These are phyloP conservation scores for Calocybe gambosa DNA, from an alignment of 1,284 basidiomycete species.

Conservation along the genomic window DNA sequence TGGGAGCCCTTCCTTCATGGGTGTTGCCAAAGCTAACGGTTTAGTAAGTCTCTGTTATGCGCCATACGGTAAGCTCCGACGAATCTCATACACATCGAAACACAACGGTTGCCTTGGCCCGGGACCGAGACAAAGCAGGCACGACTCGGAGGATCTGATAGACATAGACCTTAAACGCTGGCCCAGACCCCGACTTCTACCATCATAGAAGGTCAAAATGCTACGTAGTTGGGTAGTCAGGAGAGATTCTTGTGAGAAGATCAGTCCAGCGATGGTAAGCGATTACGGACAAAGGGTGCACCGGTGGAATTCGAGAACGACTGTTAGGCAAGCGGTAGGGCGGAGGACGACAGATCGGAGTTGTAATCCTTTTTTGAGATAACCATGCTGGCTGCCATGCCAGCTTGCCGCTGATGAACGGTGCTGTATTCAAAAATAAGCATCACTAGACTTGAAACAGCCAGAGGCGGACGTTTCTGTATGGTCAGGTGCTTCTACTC, in stretches of 20 bases:
- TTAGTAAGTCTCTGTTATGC: conserved; percentile 1
- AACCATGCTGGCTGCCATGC: not conserved
- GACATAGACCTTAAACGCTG: not conserved
- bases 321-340: conserved; percentile 1
- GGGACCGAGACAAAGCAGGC: not conserved
- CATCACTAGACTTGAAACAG: not conserved
- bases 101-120: not conserved
- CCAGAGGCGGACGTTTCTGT: not conserved
- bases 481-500: not conserved
- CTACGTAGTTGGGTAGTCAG: not conserved
- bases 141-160: not conserved
- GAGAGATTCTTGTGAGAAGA: conserved; percentile 7
- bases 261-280: not conserved
- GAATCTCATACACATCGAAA: not conserved
- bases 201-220: not conserved
- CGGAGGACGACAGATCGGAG: conserved; percentile 5
- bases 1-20: not conserved
- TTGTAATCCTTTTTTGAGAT: not conserved
- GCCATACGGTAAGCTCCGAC: conserved; percentile 4
- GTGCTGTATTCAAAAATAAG: not conserved
- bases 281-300: conserved; percentile 2
- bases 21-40: not conserved
- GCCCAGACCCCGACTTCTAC: not conserved
- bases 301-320: not conserved
- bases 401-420: not conserved